Conservation (phyloP, 495 filamentous ascomycete genomes). For the Talaromyces trachyspermus region DNA sequence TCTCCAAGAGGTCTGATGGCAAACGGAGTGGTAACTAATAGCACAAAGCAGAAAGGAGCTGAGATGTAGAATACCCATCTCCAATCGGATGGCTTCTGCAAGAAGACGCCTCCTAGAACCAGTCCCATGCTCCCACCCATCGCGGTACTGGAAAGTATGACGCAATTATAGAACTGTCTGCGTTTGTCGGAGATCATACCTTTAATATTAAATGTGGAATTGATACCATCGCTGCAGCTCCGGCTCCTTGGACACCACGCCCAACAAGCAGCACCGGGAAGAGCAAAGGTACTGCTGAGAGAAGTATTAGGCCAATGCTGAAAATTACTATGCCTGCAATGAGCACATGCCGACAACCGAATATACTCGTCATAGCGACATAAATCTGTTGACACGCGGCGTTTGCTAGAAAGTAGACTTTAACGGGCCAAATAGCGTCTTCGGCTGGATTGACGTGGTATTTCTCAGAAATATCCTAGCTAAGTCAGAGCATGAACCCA, state of each 20-base stretch:
- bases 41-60: slow-evolving; percentile 29
- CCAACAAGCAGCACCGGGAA: slow-evolving; percentile 19
- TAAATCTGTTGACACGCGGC: slow-evolving; percentile 42
- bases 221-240: slow-evolving; percentile 23
- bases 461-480: background rate
- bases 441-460: background rate
- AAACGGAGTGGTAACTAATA: slow-evolving; percentile 17
- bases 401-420: slow-evolving; percentile 35
- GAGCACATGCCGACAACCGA: slow-evolving; percentile 34
- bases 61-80: slow-evolving; percentile 29
- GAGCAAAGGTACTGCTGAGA: slow-evolving; percentile 10
- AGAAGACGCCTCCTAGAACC: background rate
- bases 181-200: slow-evolving; percentile 31
- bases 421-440: slow-evolving; percentile 1
- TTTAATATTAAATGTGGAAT: slow-evolving; percentile 20
- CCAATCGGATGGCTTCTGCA: slow-evolving; percentile 13
- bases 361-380: slow-evolving; percentile 40
- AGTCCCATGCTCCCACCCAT: slow-evolving; percentile 1
- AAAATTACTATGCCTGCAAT: slow-evolving; percentile 27
- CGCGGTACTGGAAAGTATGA: slow-evolving; percentile 16
- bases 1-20: slow-evolving; percentile 18
- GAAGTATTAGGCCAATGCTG: slow-evolving; percentile 18
- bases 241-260: slow-evolving; percentile 29
- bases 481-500: background rate
- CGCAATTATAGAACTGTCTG: slow-evolving; percentile 24